Base-by-base conservation (phyloP, 306 rosid species). In the Begonia loranthoides region DNA sequence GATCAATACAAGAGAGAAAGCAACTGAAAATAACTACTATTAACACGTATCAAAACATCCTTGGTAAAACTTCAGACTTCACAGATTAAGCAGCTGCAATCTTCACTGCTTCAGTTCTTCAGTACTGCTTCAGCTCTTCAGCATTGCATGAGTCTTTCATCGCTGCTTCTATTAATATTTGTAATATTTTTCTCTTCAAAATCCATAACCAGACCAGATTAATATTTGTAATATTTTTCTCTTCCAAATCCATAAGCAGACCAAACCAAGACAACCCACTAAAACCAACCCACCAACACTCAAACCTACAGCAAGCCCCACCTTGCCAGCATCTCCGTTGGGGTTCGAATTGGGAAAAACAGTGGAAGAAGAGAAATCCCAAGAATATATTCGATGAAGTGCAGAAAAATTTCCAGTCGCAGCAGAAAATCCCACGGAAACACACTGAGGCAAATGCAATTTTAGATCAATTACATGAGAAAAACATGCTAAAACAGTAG, bases 381-480 rank as follows among this genome's bases (percentile, higher is more conserved):
- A 66, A 6, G 60, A 66, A 46, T 51, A 48, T 15, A 52, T 22
- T 16, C 12, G 45, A 15, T 51, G 45, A 9, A 15, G 45, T 10
- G 65, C 59, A 45, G 17, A 28, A 4, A 0, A 0, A 19, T 1
- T 4, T 22, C 60, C 70, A 38, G 64, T 66, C 2, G 70, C 36
- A 45, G 65, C 70, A 15, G 70, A 58, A 49, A 66, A 66, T 7
- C 70, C 70, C n/a, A 66, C n/a, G 38, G 52, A 56, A 55, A 75
- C 77, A 2, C 12, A n/a, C 16, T 61, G 63, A 1, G 74, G 64
- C n/a, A 79, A 45, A 34, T n/a, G 0, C 5, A 16, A 1, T 16
- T 66, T 75, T 6, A 75, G 45, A 56, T 79, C 57, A 33, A 72
- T 54, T 1, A 0, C n/a, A 13, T 17, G 9, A 3, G 50, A 12